These are phyloP conservation scores for Ceratobasidium papillatum DNA, from an alignment of 1,284 basidiomycete species.

Conservation along the genomic window DNA sequence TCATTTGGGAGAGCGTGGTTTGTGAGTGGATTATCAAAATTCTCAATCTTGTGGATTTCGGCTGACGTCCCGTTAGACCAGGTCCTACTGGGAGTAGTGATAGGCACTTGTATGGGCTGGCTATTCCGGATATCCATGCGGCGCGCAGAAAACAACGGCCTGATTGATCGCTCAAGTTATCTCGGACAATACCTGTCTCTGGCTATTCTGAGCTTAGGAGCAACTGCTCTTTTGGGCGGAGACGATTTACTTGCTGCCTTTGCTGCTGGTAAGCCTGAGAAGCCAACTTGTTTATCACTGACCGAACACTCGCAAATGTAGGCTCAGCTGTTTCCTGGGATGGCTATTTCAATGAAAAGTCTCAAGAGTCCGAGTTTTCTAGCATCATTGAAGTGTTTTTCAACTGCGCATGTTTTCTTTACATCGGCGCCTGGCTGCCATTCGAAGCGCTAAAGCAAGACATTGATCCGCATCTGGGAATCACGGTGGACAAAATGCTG, in stretches of 20 bases:
- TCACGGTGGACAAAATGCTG: slow-evolving; percentile 77
- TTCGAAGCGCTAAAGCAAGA: slow-evolving; percentile 73
- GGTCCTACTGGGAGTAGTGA: slow-evolving; percentile 79
- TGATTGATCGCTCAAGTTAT: slow-evolving; percentile 22
- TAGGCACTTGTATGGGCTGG: slow-evolving; percentile 79
- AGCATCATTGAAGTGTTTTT: slow-evolving; percentile 81
- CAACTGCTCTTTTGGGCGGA: slow-evolving; percentile 78
- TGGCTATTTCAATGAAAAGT: slow-evolving; percentile 86
- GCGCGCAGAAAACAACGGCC: slow-evolving; percentile 66
- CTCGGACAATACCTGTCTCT: slow-evolving; percentile 76
- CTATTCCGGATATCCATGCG: slow-evolving; percentile 58
- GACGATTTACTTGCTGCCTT: slow-evolving; percentile 93
- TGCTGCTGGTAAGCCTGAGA: slow-evolving; percentile 72
- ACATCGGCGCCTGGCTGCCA: slow-evolving; percentile 80
- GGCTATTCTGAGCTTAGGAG: slow-evolving; percentile 79
- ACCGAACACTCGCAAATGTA: slow-evolving; percentile 48
- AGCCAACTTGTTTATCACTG: neutral
- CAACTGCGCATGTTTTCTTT: slow-evolving; percentile 50
- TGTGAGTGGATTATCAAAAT: neutral
- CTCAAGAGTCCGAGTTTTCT: slow-evolving; percentile 85
- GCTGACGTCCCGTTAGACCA: slow-evolving; percentile 65
- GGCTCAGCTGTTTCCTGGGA: slow-evolving; percentile 89
- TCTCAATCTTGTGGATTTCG: neutral
- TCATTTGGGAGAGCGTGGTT: slow-evolving; percentile 4
- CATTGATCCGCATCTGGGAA: slow-evolving; percentile 57